Evolutionary conservation across 1,284 basidiomycete genomes (phyloP), one percentile per base, ranked within the genome.

Genomic region (Coniophora puteana): DNA sequence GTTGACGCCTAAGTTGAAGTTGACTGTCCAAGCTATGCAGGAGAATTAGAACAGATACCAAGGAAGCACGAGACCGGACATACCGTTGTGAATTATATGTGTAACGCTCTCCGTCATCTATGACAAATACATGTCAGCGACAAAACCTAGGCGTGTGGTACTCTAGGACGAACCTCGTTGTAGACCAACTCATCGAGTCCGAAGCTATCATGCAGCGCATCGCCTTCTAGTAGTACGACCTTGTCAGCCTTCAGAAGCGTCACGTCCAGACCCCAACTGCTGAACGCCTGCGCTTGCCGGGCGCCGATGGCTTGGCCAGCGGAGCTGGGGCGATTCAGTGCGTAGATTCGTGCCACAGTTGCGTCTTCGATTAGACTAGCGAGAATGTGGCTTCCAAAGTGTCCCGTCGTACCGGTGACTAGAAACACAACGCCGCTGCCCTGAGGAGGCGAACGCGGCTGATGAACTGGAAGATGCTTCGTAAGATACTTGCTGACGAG

Each of bases 11-110:
- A 65, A 47, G 42, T 66, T 67, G 53, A 73, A 73, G 47, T 74
- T 58, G 11, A 74, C 59, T 11, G 55, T 51, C 71, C 71, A 74
- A 1, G 70, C 63, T 33, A 20, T 2, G 27, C n/a, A n/a, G n/a
- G n/a, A n/a, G n/a, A n/a, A n/a, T n/a, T n/a, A n/a, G n/a, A n/a
- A n/a, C n/a, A n/a, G n/a, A n/a, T n/a, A n/a, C n/a, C n/a, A n/a
- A n/a, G n/a, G n/a, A n/a, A n/a, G n/a, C n/a, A n/a, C n/a, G n/a
- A n/a, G n/a, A n/a, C n/a, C n/a, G n/a, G n/a, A n/a, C n/a, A n/a
- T n/a, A 57, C 56, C 69, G 28, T 58, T 64, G 48, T 68, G 66
- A 14, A 68, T 57, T 23, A 66, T 49, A 14, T 52, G 43, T 16
- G 52, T 57, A 11, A 63, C 46, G 28, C 5, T 5, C 46, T 30